A percentile compares a stretch with the other conserved stretches of the same genome.
These are phyloP conservation scores for Alternaria arbusti DNA, from an alignment of 2,329 filamentous ascomycete genomes.

Conservation along the genomic window DNA sequence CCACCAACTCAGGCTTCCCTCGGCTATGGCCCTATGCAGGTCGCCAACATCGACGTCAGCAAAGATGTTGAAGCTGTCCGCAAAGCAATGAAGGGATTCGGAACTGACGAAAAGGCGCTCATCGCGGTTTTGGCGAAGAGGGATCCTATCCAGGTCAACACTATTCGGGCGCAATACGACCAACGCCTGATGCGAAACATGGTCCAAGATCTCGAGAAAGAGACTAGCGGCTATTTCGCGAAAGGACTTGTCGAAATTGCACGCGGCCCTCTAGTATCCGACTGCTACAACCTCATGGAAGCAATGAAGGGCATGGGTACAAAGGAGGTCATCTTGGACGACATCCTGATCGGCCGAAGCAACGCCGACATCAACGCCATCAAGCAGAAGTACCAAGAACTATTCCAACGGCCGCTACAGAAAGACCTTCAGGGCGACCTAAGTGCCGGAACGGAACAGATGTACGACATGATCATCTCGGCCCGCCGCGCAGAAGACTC, in stretches of 20 bases:
- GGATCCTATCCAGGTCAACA: conserved; percentile 77
- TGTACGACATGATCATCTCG: conserved; percentile 82
- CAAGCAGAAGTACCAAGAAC: conserved; percentile 75
- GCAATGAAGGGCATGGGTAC: conserved; percentile 83
- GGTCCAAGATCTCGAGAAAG: conserved; percentile 75
- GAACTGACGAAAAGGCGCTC: conserved; percentile 81
- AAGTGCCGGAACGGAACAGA: conserved; percentile 81
- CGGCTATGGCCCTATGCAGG: conserved; percentile 76
- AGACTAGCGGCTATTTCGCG: conserved; percentile 76
- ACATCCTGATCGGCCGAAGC: conserved; percentile 79
- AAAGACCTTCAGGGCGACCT: conserved; percentile 77
- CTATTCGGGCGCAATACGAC: conserved; percentile 67
- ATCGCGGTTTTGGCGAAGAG: conserved; percentile 74
- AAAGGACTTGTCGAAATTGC: conserved; percentile 76
- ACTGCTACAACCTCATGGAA: conserved; percentile 72
- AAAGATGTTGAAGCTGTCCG: conserved; percentile 74
- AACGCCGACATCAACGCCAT: conserved; percentile 91
- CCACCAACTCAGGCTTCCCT: conserved; percentile 60
- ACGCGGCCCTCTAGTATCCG: conserved; percentile 78
- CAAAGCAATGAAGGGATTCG: conserved; percentile 90
- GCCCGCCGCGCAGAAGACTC: conserved; percentile 80
- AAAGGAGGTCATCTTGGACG: conserved; percentile 84
- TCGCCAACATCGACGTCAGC: conserved; percentile 64
- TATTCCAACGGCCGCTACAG: conserved; percentile 71
- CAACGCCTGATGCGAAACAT: conserved; percentile 69